Evolutionary conservation across 768 basidiomycete genomes (phyloP), one percentile per base, ranked within the genome.

Genomic region (Candolleomyces eurysporus): DNA sequence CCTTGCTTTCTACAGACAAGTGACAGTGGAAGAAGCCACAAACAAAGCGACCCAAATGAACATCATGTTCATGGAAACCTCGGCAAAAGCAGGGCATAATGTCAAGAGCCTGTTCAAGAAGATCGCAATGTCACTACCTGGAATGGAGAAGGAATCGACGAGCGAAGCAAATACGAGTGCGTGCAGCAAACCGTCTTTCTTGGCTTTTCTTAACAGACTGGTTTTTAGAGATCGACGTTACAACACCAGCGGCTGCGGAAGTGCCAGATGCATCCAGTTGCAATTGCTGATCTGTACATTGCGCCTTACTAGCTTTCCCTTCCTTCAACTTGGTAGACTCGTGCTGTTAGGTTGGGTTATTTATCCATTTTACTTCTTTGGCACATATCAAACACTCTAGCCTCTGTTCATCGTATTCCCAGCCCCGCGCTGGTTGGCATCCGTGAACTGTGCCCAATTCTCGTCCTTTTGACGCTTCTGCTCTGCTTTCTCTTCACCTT

Each of bases 21-120:
- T 99, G n/a, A 98, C 96, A 8, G 82, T 96, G 4, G 97, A 99
- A 72, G 97, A 98, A 71, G 94, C 96, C 11, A 96, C 96, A 26
- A 86, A 88, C 49, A 94, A 94, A 70, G 84, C 95, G 14, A 89
- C 92, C 49, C 89, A 96, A 72, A 78, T 97, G 64, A 90, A 89
- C 68, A 93, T 98, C 66, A 93, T 98, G 90, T 97, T 96, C 72
- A 98, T 98, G 90, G 97, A 99, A 77, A 98, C 97, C 9, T 97
- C 94, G 31, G 97, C 97, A 32, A 99, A 99, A 74, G 97, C 97
- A 7, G 97, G 97, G 3, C 97, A 98, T 73, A 99, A 99, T 65
- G 97, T 99, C 63, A 99, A 99, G 80, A 92, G 92, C 66, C 75
- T 99, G 66, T 99, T 99, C 83, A 96, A 98, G 81, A 98, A 98